A percentile compares a stretch with the other conserved stretches of the same genome.
Conservation (phyloP, 805 yeast species). For the Clavispora carvajalis region DNA sequence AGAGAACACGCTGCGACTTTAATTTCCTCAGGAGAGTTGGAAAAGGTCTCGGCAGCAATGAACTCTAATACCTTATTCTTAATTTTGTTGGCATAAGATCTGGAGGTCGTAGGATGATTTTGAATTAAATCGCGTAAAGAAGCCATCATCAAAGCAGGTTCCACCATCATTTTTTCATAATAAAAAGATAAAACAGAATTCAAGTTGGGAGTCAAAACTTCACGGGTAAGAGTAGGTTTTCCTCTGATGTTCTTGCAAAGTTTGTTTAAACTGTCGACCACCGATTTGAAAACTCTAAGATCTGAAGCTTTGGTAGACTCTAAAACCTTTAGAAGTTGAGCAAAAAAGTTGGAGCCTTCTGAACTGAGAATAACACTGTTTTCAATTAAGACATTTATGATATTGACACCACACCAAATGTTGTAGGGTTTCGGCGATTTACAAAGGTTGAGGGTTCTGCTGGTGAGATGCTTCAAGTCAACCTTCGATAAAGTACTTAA, state of each 20-base stretch:
- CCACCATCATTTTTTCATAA: slow-evolving; percentile 34
- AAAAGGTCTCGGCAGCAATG: slow-evolving; percentile 28
- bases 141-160: slow-evolving; percentile 29
- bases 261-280: slow-evolving; percentile 36
- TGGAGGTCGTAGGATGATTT: slow-evolving; percentile 70
- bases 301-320: slow-evolving; percentile 34
- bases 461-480: slow-evolving; percentile 46
- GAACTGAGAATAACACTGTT: slow-evolving; percentile 28
- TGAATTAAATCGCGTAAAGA: slow-evolving; percentile 38
- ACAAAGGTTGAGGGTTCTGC: slow-evolving; percentile 38
- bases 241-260: slow-evolving; percentile 55
- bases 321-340: slow-evolving; percentile 37
- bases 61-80: slow-evolving; percentile 40
- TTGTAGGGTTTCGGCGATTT: slow-evolving; percentile 35
- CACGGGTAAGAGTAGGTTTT: slow-evolving; percentile 80
- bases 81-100: slow-evolving; percentile 68
- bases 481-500: slow-evolving; percentile 42
- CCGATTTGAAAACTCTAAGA: slow-evolving; percentile 29
- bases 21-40: slow-evolving; percentile 35
- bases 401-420: slow-evolving; percentile 58
- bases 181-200: slow-evolving; percentile 53
- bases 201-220: slow-evolving; percentile 73
- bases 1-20: slow-evolving; percentile 41
- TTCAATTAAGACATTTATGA: slow-evolving; percentile 40
- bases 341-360: slow-evolving; percentile 37